A percentile compares a stretch with the other conserved stretches of the same genome.
phyloP scores from a whole-genome alignment of 345 rosid genomes.

The Nephelium lappaceum region DNA sequence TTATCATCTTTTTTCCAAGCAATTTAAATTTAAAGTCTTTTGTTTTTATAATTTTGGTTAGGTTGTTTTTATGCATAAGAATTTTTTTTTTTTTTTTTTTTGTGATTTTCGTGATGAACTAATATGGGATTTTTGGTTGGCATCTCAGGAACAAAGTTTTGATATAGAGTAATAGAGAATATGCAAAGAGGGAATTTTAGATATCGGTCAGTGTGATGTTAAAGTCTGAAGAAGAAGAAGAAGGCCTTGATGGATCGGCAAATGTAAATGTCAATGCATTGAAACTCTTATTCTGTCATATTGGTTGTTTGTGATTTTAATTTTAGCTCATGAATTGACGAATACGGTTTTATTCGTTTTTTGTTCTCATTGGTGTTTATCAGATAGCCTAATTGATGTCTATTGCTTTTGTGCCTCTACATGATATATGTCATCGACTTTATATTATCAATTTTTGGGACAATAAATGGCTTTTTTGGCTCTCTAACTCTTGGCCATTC shows the following conservation, averaged over 20 bases:
- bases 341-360: conserved; percentile 9
- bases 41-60: not conserved
- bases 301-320: conserved; percentile 21
- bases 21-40: not conserved
- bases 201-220: conserved; percentile 9
- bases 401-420: not conserved
- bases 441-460: not conserved
- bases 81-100: not conserved
- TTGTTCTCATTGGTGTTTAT: not conserved
- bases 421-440: not conserved
- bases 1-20: not conserved
- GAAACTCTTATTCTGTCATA: conserved; percentile 29
- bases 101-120: conserved; percentile 4
- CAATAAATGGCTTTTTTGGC: not conserved
- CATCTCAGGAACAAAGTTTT: conserved; percentile 87
- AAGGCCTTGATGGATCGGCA: conserved; percentile 21
- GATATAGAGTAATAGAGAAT: conserved; percentile 62
- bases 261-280: conserved; percentile 41
- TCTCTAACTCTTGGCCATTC: not conserved
- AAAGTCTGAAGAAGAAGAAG: conserved; percentile 25
- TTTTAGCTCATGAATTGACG: conserved; percentile 19
- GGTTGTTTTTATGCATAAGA: not conserved
- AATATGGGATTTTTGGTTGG: conserved; percentile 14
- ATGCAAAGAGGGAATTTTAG: conserved; percentile 25
- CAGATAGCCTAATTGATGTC: not conserved